Evolutionary conservation across 345 rosid species (phyloP), one percentile per base, ranked within the genome.

Genomic region (Arabidopsis suecica): DNA sequence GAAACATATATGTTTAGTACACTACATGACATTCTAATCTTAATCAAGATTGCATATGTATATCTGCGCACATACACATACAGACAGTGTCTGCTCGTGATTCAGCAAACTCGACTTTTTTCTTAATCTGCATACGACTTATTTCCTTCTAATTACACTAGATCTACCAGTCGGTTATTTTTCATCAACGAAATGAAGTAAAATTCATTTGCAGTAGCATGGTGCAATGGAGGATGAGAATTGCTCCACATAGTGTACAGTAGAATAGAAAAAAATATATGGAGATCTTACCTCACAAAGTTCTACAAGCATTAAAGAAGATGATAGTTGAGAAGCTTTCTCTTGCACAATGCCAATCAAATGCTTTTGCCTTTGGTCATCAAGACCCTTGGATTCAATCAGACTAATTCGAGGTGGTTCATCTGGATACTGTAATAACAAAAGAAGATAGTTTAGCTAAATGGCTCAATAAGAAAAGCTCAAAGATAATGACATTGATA

Each of bases 321-420:
- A 86, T 20, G 89, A 79, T 41, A 89, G 87, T 44, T 90, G 85
- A 41, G 11, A 50, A 38, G 97, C 97, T 82, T 80, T 86, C 58
- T 85, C 82, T 68, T 73, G 82, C 68, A 90, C 81, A 12, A 80
- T 76, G 37, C 75, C 75, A 33, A 87, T 70, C 78, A 94, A 80
- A 71, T 75, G 79, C 55, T 86, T 87, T 78, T 84, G 82, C 83
- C 98, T 88, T 74, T 75, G 77, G 30, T 78, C 84, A 75, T 94
- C 96, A 67, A 94, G 96, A 70, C 97, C 98, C 85, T 91, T 91
- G 60, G 90, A 86, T 32, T 91, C 97, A 62, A 86, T 69, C 65
- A 91, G 74, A 65, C 86, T 74, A 58, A 88, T 80, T n/a, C 18
- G 12, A 68, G 97, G 98, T 14, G 85, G 91, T 62, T 88, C 87